Evolutionary conservation across 768 basidiomycete genomes (phyloP), one percentile per base, ranked within the genome.

Genomic region (Asterophora parasitica): DNA sequence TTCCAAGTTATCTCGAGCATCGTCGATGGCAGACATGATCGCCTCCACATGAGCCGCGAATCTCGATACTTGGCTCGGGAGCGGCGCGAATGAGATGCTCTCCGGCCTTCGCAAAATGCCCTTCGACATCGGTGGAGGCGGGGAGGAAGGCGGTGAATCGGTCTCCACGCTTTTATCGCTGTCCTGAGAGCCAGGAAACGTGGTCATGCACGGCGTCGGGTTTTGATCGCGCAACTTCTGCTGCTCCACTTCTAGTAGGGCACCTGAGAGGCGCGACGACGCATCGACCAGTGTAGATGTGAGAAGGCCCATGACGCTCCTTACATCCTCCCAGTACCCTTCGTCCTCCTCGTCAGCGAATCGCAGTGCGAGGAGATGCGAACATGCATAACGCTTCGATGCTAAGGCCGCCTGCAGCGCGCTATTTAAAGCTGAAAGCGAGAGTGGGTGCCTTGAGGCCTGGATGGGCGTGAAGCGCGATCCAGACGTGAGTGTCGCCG

Each of bases 311-410:
- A 90, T 83, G 41, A 92, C 79, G 20, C 82, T 79, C 11, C 84
- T 76, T 23, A 88, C 88, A 56, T 91, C 83, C 55, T 91, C 89
- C 89, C 89, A 92, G 55, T 92, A 92, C 4, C 74, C 70, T 42
- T 83, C 82, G 52, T 88, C 85, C 28, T 83, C 85, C 40, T 79
- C 80, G 38, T 83, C 82, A 35, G 54, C 59, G 59, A 92, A 92
- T 1, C 90, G 75, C 41, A 92, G 63, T 4, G 89, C 89, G 2
- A 92, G 72, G 3, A 92, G 71, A 60, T 92, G 87, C 2, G 89
- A 77, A 48, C 85, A 88, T 0, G 88, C 77, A 57, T 87, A 90
- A 11, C 89, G 78, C 53, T 83, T 87, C 13, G 88, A 78, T 3
- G 81, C 74, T 11, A 90, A 53, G 0, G 88, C 82, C n/a, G 73